phyloP scores from a whole-genome alignment of 2,329 filamentous ascomycete species.

The Fusarium subglutinans region DNA sequence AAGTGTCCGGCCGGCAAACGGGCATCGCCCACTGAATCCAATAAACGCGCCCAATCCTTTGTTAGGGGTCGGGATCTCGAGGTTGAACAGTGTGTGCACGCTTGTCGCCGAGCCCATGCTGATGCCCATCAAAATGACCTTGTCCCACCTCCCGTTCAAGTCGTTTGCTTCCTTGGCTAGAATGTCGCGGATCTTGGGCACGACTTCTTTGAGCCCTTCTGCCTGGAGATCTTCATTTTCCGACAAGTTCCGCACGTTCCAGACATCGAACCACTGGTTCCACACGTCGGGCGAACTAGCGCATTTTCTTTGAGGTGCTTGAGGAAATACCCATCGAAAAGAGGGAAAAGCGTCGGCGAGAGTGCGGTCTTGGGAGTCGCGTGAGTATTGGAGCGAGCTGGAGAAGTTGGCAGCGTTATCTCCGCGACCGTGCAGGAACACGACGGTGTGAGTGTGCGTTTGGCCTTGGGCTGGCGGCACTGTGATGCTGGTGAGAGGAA shows the following conservation, averaged over 20 bases:
- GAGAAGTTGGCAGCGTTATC: constrained; percentile 50
- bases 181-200: constrained; percentile 45
- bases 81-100: constrained; percentile 50
- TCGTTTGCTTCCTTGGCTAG: constrained; percentile 48
- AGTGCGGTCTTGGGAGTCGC: constrained; percentile 45
- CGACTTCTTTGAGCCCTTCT: constrained; percentile 52
- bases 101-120: constrained; percentile 57
- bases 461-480: background rate
- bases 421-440: constrained; percentile 58
- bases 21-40: constrained; percentile 51
- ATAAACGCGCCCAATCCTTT: constrained; percentile 47
- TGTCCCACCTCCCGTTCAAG: constrained; percentile 50
- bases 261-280: constrained; percentile 63
- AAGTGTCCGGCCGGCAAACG: constrained; percentile 47
- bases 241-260: constrained; percentile 52
- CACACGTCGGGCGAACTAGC: constrained; percentile 36
- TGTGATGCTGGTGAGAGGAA: background rate
- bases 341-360: constrained; percentile 54
- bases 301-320: constrained; percentile 48
- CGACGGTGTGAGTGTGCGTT: constrained; percentile 53
- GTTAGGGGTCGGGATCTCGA: constrained; percentile 37
- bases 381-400: constrained; percentile 43
- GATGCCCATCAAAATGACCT: constrained; percentile 56
- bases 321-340: constrained; percentile 61
- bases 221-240: constrained; percentile 55